Evolutionary conservation across 2,329 filamentous ascomycete species (phyloP), one percentile per base, ranked within the genome.

Genomic region (Diaporthe vaccinii): DNA sequence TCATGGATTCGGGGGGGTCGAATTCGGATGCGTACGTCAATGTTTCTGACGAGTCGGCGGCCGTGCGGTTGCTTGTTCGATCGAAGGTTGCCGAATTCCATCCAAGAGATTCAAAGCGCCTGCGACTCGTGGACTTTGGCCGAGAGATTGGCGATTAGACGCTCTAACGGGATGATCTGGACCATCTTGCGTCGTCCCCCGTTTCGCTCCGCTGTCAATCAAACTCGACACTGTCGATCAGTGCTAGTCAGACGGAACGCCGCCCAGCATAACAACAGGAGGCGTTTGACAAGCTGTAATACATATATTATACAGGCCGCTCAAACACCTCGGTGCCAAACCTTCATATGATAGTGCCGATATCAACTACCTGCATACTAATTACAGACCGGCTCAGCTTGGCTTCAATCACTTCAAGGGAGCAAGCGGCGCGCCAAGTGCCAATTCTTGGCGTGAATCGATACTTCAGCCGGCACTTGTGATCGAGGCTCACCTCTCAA

Each of bases 41-140:
- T 65, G 83, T 93, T n/a, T 78, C 85, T 22, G 87, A 88, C 74
- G 92, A 93, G 79, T 90, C 91, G 61, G 91, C 91, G 3, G 90
- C 91, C 17, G 89, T 89, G 3, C 87, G 91, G 77, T 93, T 93
- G 79, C 84, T 93, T 31, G 90, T 93, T 46, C 84, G 91, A 73
- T 91, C 91, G 51, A 92, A 92, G 79, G 91, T 92, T 55, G 92
- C 92, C 4, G 89, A 91, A 78, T 92, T 93, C 78, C 91, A 93
- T 78, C 91, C 91, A 4, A 89, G 86, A 77, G 91, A 93, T 82
- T 90, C 91, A 20, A 89, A 85, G 57, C 87, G 84, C 80, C 82
- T 93, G 70, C 87, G 89, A 68, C 82, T 93, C 62, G 83, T 93
- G 62, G 91, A 93, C 81, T 93, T 93, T 85, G 91, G 91, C 22